Conservation (phyloP, 2,329 filamentous ascomycete species). For the Colletotrichum siamense region DNA sequence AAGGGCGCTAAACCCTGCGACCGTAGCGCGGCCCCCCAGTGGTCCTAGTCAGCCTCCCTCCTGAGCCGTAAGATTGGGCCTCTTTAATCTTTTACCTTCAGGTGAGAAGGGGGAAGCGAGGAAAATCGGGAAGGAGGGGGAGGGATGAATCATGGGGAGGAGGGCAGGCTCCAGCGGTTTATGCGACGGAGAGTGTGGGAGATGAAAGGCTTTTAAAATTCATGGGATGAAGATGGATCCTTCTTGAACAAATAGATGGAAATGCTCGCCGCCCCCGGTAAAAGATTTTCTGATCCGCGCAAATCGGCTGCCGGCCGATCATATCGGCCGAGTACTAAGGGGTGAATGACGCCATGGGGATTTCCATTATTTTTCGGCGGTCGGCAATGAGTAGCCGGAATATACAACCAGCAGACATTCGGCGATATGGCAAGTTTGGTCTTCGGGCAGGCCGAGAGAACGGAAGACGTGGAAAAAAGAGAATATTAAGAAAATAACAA, state of each 20-base stretch:
- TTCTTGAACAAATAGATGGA: not conserved
- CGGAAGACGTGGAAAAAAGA: not conserved
- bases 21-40: not conserved
- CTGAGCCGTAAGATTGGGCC: constrained; percentile 2
- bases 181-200: constrained; percentile 6
- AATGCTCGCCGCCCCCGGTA: not conserved
- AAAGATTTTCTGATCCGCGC: not conserved
- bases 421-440: not conserved
- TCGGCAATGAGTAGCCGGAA: not conserved
- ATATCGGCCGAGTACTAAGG: not conserved
- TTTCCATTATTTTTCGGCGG: not conserved
- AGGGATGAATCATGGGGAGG: not conserved
- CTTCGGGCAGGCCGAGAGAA: not conserved
- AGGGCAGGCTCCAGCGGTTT: not conserved
- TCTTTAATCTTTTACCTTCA: not conserved
- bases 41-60: constrained; percentile 2
- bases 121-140: not conserved
- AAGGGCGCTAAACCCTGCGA: constrained; percentile 14
- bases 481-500: not conserved
- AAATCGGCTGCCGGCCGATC: not conserved
- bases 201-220: not conserved
- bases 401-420: not conserved
- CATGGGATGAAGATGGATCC: not conserved
- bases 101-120: not conserved
- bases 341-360: not conserved